Evolutionary conservation across 208 protist species (phyloP).

Genomic region (Leishmania guyanensis): DNA sequence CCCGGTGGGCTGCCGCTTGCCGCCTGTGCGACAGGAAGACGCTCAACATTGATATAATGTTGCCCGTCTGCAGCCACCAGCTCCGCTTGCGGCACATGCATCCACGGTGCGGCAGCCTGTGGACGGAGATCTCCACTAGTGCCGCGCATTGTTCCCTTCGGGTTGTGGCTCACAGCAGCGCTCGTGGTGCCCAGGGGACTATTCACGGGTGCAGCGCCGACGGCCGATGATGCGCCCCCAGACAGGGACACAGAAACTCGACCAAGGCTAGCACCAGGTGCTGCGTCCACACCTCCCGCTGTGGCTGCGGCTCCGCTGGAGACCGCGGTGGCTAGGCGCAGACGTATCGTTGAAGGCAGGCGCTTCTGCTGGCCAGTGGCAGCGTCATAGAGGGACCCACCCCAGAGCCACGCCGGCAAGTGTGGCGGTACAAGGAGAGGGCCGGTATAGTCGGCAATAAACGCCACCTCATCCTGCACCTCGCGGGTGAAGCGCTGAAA

Average conservation of each 20-base stretch:
- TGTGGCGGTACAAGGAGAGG: constrained; percentile 57
- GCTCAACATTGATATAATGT: constrained; percentile 26
- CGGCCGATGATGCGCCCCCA: not conserved
- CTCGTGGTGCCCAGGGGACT: not conserved
- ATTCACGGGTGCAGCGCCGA: not conserved
- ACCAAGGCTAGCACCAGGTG: not conserved
- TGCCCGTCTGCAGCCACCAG: constrained; percentile 21
- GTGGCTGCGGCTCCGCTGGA: not conserved
- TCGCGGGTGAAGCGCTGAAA: constrained; percentile 68
- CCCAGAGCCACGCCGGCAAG: constrained; percentile 70
- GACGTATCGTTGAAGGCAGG: constrained; percentile 14
- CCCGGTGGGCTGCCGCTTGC: not conserved
- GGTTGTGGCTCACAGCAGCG: not conserved
- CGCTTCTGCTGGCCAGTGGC: constrained; percentile 16
- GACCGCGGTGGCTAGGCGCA: constrained; percentile 15
- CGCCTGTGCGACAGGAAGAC: not conserved
- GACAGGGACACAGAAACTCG: not conserved
- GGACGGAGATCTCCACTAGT: not conserved
- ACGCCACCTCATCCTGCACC: constrained; percentile 68
- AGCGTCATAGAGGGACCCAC: constrained; percentile 25
- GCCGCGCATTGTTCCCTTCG: not conserved
- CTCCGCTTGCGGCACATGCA: constrained; percentile 22
- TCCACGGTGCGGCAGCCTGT: constrained; percentile 19
- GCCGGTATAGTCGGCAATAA: constrained; percentile 77
- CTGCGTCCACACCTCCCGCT: not conserved